Evolutionary conservation across 768 basidiomycete species (phyloP).

Genomic region (Amylocystis lapponica): DNA sequence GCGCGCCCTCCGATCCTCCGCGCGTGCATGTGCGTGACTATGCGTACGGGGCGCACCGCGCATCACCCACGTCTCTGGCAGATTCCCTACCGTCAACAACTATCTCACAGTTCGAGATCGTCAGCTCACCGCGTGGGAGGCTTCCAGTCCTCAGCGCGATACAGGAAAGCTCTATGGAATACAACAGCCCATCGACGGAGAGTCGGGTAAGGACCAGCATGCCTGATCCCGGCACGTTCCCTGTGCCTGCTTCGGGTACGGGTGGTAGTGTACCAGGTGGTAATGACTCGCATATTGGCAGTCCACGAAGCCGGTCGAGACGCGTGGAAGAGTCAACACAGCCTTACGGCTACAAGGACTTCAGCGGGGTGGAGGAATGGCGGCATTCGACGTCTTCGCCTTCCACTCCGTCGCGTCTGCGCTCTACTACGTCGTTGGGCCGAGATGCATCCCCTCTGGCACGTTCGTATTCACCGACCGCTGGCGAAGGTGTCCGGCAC

Average conservation of each 20-base stretch:
- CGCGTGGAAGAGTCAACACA: no score
- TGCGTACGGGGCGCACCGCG: constrained; percentile 4
- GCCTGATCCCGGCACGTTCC: constrained; percentile 15
- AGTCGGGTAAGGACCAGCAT: constrained; percentile 7
- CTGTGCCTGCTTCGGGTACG: constrained; percentile 1
- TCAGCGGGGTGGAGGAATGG: no score
- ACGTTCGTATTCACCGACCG: background rate
- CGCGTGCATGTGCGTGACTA: constrained; percentile 17
- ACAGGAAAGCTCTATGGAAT: constrained; percentile 21
- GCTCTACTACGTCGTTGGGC: no score
- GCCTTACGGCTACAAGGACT: no score
- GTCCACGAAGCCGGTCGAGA: background rate
- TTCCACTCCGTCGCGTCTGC: no score
- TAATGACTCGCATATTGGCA: background rate
- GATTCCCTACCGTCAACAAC: constrained; percentile 21
- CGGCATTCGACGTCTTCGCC: no score
- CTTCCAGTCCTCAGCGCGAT: constrained; percentile 18
- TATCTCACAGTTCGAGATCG: constrained; percentile 21
- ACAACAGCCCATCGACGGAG: constrained; percentile 17
- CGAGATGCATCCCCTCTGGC: no score
- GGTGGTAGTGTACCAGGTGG: background rate
- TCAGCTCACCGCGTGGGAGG: constrained; percentile 14
- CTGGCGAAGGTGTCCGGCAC: background rate
- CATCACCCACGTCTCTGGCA: constrained; percentile 15
- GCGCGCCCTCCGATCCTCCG: background rate